phyloP scores from a whole-genome alignment of 371 early-diverging fungal species.

The Fennellomyces sp. region DNA sequence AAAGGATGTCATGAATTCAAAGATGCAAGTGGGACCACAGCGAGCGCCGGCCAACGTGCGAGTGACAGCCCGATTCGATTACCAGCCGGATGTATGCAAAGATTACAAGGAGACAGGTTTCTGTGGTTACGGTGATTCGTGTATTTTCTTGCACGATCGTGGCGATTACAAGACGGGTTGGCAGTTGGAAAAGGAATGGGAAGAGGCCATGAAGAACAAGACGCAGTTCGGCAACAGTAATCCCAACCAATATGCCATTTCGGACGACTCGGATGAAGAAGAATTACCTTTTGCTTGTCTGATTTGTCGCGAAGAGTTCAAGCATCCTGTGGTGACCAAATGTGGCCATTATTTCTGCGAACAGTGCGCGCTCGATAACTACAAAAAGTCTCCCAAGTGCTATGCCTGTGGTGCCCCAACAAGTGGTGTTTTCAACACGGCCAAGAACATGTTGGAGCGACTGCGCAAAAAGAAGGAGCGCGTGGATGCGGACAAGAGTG shows the following conservation, averaged over 20 bases:
- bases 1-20: slow-evolving; percentile 44
- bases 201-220: slow-evolving; percentile 76
- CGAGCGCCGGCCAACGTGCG: slow-evolving; percentile 83
- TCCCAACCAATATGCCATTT: slow-evolving; percentile 55
- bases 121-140: slow-evolving; percentile 97
- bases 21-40: slow-evolving; percentile 84
- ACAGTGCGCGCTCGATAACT: slow-evolving; percentile 85
- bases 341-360: slow-evolving; percentile 97
- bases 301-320: slow-evolving; percentile 89
- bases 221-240: slow-evolving; percentile 49
- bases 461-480: slow-evolving; percentile 54
- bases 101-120: slow-evolving; percentile 96
- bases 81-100: slow-evolving; percentile 98
- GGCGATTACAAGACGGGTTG: slow-evolving; percentile 96
- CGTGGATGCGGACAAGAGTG: slow-evolving; percentile 19
- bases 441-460: slow-evolving; percentile 77
- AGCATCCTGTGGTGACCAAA: slow-evolving; percentile 87
- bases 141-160: slow-evolving; percentile 97
- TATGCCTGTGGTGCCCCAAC: slow-evolving; percentile 87
- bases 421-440: slow-evolving; percentile 84
- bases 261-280: slow-evolving; percentile 61
- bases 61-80: slow-evolving; percentile 90
- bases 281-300: slow-evolving; percentile 92
- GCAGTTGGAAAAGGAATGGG: slow-evolving; percentile 96
- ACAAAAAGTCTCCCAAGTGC: slow-evolving; percentile 87